Conservation (phyloP, 1,139 yeast genomes). For the Blastobotrys elegans region DNA sequence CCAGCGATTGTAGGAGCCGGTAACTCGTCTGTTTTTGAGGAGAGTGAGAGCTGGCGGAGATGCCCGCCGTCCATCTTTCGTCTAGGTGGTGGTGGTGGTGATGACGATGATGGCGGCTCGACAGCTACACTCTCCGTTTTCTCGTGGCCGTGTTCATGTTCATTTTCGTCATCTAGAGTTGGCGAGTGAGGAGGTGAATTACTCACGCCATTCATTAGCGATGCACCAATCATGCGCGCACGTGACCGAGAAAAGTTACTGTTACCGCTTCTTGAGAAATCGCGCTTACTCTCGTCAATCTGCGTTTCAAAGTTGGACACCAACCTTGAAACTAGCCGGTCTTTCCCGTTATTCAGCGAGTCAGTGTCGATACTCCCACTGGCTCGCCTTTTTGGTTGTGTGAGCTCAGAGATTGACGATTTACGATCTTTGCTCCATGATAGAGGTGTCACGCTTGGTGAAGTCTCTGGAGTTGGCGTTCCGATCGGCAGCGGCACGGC, state of each 20-base stretch:
- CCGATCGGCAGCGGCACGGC: conserved; percentile 12
- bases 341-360: conserved; percentile 19
- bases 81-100: neutral
- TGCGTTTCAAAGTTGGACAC: conserved; percentile 25
- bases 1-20: conserved; percentile 2
- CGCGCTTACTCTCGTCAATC: conserved; percentile 13
- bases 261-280: neutral
- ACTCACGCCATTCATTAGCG: conserved; percentile 14
- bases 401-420: neutral
- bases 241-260: conserved; percentile 13
- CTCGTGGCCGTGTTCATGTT: neutral
- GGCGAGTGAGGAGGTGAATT: conserved; percentile 14
- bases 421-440: conserved; percentile 4
- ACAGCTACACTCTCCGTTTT: neutral
- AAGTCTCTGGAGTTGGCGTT: conserved; percentile 6
- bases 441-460: neutral
- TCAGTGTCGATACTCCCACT: conserved; percentile 19
- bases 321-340: conserved; percentile 22
- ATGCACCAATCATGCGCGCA: conserved; percentile 15
- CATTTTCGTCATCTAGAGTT: neutral
- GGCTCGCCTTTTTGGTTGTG: conserved; percentile 11
- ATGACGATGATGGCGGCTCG: neutral
- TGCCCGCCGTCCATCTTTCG: conserved; percentile 14
- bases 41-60: conserved; percentile 14
- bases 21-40: conserved; percentile 6